A percentile compares a stretch with the other conserved stretches of the same genome.
Conservation (phyloP, 371 early-diverging fungal genomes). For the Gilbertella persicaria region DNA sequence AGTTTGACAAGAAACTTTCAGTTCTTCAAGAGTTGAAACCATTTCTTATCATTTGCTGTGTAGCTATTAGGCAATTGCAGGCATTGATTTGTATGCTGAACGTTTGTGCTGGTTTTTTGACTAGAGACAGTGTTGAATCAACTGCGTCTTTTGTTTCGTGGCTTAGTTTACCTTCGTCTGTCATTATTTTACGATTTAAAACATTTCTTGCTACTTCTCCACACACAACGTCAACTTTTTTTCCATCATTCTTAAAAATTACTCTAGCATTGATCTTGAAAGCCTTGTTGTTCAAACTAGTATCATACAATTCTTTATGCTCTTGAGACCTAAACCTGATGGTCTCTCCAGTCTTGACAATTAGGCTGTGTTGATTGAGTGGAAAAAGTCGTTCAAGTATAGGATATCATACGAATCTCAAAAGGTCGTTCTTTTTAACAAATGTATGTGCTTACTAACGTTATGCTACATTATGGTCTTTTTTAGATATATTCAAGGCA, state of each 20-base stretch:
- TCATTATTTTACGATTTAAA: conserved; percentile 10
- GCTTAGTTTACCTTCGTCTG: conserved; percentile 13
- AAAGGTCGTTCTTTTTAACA: conserved; percentile 12
- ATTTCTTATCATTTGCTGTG: conserved; percentile 19
- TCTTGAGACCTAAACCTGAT: conserved; percentile 12
- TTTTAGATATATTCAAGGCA: too few species aligned
- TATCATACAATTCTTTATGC: conserved; percentile 4
- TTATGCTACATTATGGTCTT: too few species aligned
- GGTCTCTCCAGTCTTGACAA: conserved; percentile 17
- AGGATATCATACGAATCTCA: conserved; percentile 14
- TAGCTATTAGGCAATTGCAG: conserved; percentile 19
- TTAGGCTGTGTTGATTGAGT: conserved; percentile 13
- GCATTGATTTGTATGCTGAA: conserved; percentile 20
- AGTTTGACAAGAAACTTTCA: too few species aligned
- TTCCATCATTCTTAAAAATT: conserved; percentile 9
- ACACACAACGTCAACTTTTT: conserved; percentile 14
- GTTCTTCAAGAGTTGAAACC: too few species aligned
- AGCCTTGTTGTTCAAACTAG: conserved; percentile 7
- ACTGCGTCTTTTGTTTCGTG: conserved; percentile 20
- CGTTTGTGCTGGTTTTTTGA: conserved; percentile 21
- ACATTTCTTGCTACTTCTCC: conserved; percentile 20
- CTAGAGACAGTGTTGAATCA: conserved; percentile 13
- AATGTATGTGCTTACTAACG: too few species aligned
- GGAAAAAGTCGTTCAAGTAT: conserved; percentile 17
- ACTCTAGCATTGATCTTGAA: conserved; percentile 16